Evolutionary conservation across 2,329 filamentous ascomycete genomes (phyloP), one percentile per base, ranked within the genome.

Genomic region (Botrytis pseudocinerea): DNA sequence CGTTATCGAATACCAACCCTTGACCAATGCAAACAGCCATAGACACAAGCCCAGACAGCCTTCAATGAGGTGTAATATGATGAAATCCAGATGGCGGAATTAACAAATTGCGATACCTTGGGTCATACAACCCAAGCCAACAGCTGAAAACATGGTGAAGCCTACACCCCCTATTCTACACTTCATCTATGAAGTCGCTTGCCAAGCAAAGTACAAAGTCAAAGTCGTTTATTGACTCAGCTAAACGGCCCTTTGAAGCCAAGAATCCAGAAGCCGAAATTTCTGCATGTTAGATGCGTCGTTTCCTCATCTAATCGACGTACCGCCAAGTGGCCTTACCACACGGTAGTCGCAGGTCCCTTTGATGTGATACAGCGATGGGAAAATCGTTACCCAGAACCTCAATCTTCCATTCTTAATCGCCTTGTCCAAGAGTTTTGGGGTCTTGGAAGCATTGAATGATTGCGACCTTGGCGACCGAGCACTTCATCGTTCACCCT

Each of bases 311-410:
- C 64, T 18, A 25, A 66, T 54, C 64, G 2, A 40, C 25, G n/a
- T 28, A 40, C 46, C 32, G 64, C 64, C 64, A 38, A 66, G 32
- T 66, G 14, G 32, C 46, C 38, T 46, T 66, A 51, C 46, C 44
- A 35, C 63, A 20, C 44, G 32, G 63, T 25, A 42, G 20, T 68
- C n/a, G 22, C 25, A 28, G 38, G 35, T 68, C 9, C 44, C 48
- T 48, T 28, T 25, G 4, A 54, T 66, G 35, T 54, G 25, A 35
- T 9, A n/a, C 32, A 18, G 64, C 32, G 18, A 68, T n/a, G 25
- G 54, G 25, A 54, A 54, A 18, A 38, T 54, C 14, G 16, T 40
- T 38, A 35, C 12, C 25, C 25, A 25, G 46, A 68, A 54, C 46
- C 35, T 40, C 38, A 22, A 20, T 40, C 7, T 54, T 22, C 10